Conservation (phyloP, 73 alveolate species). For the Stentor roeselii region DNA sequence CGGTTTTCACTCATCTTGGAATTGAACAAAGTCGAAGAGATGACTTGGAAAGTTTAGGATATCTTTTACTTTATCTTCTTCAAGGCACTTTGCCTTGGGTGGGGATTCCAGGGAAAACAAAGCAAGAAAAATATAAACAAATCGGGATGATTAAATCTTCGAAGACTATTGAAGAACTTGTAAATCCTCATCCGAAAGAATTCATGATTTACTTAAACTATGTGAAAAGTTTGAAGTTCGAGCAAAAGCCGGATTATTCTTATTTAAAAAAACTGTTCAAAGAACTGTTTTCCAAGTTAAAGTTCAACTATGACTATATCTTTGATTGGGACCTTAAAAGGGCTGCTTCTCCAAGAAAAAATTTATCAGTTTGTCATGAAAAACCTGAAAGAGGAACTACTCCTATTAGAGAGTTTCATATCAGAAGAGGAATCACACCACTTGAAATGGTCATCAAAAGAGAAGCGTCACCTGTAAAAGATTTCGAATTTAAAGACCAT, state of each 20-base stretch:
- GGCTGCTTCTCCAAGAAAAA: no score
- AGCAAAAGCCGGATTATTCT: conserved; percentile 52
- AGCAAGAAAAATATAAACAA: background rate
- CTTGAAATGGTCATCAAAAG: background rate
- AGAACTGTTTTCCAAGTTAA: no score
- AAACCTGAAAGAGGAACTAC: no score
- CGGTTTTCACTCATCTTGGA: conserved; percentile 31
- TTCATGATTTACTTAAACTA: conserved; percentile 35
- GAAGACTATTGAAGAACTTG: background rate
- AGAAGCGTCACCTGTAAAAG: background rate
- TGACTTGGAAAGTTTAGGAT: conserved; percentile 28
- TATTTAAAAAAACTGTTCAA: conserved; percentile 31
- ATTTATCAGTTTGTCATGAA: no score
- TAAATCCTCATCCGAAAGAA: conserved; percentile 22
- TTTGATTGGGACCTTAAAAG: no score
- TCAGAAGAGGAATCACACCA: background rate
- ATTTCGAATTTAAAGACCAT: no score
- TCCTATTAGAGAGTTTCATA: background rate
- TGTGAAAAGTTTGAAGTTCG: conserved; percentile 41
- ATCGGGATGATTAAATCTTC: no score
- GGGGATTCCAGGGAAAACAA: background rate
- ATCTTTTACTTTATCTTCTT: background rate
- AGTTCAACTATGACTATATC: no score
- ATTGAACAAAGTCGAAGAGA: conserved; percentile 31
- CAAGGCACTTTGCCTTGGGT: conserved; percentile 28